phyloP scores from a whole-genome alignment of 148 eudicot species.

The Rhododendron ferrugineum region DNA sequence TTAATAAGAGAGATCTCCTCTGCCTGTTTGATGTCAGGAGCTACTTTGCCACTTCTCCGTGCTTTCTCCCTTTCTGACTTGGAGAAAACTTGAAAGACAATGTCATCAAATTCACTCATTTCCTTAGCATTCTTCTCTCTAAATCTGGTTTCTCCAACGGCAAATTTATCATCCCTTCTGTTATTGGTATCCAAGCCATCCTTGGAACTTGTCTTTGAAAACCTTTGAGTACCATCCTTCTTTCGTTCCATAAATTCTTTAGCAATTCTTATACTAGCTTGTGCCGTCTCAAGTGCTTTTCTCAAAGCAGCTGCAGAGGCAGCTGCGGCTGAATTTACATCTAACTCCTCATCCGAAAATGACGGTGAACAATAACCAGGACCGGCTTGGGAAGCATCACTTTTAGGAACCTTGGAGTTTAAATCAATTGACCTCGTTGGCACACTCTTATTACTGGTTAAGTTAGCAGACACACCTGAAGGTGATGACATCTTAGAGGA shows the following conservation, averaged over 20 bases:
- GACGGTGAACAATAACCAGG: conserved; percentile 37
- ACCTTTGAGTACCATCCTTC: conserved; percentile 36
- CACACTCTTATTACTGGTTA: conserved; percentile 25
- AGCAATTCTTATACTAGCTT: conserved; percentile 70
- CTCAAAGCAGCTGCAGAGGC: conserved; percentile 70
- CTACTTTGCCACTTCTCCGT: conserved; percentile 21
- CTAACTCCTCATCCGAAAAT: conserved; percentile 61
- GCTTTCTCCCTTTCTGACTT: conserved; percentile 25
- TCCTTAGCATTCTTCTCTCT: conserved; percentile 27
- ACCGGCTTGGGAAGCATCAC: conserved; percentile 27
- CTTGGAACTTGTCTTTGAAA: conserved; percentile 43
- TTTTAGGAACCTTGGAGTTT: conserved; percentile 29
- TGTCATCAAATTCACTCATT: conserved; percentile 19
- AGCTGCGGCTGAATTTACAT: conserved; percentile 79
- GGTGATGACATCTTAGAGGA: conserved; percentile 40
- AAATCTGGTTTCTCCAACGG: conserved; percentile 21
- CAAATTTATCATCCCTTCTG: conserved; percentile 26
- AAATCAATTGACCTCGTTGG: conserved; percentile 31
- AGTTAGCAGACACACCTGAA: conserved; percentile 35
- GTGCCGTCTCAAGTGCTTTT: conserved; percentile 81
- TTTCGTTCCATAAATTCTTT: conserved; percentile 64
- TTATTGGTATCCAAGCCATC: conserved; percentile 38
- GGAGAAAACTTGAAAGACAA: conserved; percentile 18
- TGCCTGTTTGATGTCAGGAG: conserved; percentile 18
- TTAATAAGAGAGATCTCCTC: conserved; percentile 17